These are phyloP conservation scores for Mycena galopus DNA, from an alignment of 768 basidiomycete species.

Conservation along the genomic window DNA sequence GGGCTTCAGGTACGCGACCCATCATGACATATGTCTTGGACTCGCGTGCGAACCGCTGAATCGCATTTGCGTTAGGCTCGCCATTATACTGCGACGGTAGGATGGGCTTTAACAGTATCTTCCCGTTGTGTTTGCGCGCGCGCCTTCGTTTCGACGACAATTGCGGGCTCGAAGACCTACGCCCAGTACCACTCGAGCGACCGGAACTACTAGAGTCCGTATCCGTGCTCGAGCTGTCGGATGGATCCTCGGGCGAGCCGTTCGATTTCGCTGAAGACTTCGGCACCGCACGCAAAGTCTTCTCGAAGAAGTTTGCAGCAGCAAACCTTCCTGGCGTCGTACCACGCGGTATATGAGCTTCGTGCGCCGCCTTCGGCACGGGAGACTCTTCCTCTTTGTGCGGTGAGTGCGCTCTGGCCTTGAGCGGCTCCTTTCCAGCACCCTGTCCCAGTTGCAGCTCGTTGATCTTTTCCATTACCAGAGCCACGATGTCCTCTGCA, in stretches of 20 bases:
- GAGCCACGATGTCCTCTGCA: neutral
- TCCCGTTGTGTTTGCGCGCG: no score
- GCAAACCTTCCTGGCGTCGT: neutral
- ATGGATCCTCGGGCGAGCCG: neutral
- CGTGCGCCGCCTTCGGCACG: neutral
- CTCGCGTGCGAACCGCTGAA: no score
- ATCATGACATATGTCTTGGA: no score
- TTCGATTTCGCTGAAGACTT: neutral
- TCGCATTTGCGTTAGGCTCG: no score
- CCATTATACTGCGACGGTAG: no score
- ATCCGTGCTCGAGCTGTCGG: neutral
- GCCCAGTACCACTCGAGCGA: no score
- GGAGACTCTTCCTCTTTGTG: neutral
- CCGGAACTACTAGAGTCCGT: neutral
- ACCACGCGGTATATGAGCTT: neutral
- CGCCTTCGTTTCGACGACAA: no score
- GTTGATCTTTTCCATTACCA: neutral
- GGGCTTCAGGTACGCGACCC: no score
- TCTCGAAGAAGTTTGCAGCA: neutral
- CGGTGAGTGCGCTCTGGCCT: neutral
- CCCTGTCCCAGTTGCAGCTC: neutral
- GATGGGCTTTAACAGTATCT: no score
- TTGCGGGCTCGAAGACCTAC: no score
- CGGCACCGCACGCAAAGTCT: neutral
- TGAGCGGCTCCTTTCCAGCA: neutral